Percentiles rank a stretch among this genome's conserved stretches.
These are phyloP conservation scores for Dendrobium catenatum DNA, from an alignment of 106 monocot genomes.

Conservation along the genomic window DNA sequence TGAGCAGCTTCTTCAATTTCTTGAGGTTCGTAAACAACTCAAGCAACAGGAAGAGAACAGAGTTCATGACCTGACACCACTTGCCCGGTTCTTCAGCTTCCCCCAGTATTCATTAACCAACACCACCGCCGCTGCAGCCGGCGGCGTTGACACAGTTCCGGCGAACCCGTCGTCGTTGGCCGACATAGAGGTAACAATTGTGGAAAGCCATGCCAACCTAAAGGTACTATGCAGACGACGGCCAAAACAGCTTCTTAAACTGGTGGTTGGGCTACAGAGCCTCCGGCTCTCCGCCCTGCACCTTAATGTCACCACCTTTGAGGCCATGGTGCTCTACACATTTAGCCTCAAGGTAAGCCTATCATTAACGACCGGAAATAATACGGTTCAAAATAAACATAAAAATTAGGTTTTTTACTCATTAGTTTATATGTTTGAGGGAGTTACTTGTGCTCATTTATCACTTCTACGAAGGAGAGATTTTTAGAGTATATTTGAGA, in stretches of 20 bases:
- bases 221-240: slow-evolving; percentile 32
- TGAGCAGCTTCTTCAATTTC: slow-evolving; percentile 65
- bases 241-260: slow-evolving; percentile 46
- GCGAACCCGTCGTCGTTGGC: slow-evolving; percentile 24
- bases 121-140: neutral
- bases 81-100: slow-evolving; percentile 26
- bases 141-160: neutral
- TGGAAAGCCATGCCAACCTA: slow-evolving; percentile 55
- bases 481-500: no score
- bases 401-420: neutral
- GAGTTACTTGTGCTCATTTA: no score
- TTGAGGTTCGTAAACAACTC: slow-evolving; percentile 39
- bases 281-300: slow-evolving; percentile 33
- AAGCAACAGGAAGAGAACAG: slow-evolving; percentile 7
- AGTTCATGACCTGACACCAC: slow-evolving; percentile 7
- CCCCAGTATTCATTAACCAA: slow-evolving; percentile 24
- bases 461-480: no score
- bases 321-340: slow-evolving; percentile 44
- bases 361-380: neutral
- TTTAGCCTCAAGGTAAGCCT: slow-evolving; percentile 55
- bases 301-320: slow-evolving; percentile 44
- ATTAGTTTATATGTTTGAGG: no score
- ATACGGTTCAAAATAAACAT: neutral
- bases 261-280: slow-evolving; percentile 40
- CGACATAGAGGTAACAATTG: slow-evolving; percentile 53